phyloP scores from a whole-genome alignment of 1,284 basidiomycete species.

The Bondarzewia mesenterica region DNA sequence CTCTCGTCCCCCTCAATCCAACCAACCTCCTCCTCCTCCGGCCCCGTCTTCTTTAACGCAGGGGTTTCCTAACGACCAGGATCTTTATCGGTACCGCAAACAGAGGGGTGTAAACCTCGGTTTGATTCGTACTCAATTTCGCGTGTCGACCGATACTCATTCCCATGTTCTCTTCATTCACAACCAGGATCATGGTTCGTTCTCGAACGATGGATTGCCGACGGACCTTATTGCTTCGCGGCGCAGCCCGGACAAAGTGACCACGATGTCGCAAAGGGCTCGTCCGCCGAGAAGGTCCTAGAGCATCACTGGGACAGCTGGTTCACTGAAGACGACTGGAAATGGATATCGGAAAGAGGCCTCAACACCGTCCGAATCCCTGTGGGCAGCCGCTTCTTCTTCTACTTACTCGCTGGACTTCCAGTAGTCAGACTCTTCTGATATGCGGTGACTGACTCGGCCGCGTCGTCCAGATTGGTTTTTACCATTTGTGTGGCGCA shows the following conservation, averaged over 20 bases:
- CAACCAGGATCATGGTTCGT: slow-evolving; percentile 77
- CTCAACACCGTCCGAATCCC: slow-evolving; percentile 83
- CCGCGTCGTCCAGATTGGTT: slow-evolving; percentile 56
- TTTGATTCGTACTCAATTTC: slow-evolving; percentile 20
- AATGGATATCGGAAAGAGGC: slow-evolving; percentile 67
- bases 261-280: slow-evolving; percentile 64
- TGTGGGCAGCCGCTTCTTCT: slow-evolving; percentile 32
- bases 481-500: slow-evolving; percentile 63
- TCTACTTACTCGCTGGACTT: slow-evolving; percentile 8
- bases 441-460: neutral
- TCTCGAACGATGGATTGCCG: slow-evolving; percentile 68
- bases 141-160: neutral
- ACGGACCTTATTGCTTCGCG: slow-evolving; percentile 47
- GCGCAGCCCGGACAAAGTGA: slow-evolving; percentile 58
- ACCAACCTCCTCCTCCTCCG: neutral
- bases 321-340: slow-evolving; percentile 65
- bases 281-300: slow-evolving; percentile 51
- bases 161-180: neutral
- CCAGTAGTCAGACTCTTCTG: neutral
- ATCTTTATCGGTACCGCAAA: slow-evolving; percentile 60
- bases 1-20: neutral
- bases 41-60: neutral
- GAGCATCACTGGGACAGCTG: slow-evolving; percentile 81
- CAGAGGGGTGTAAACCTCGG: slow-evolving; percentile 83
- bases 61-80: slow-evolving; percentile 20